Conservation (phyloP, 768 basidiomycete genomes). For the Lactarius deliciosus region DNA sequence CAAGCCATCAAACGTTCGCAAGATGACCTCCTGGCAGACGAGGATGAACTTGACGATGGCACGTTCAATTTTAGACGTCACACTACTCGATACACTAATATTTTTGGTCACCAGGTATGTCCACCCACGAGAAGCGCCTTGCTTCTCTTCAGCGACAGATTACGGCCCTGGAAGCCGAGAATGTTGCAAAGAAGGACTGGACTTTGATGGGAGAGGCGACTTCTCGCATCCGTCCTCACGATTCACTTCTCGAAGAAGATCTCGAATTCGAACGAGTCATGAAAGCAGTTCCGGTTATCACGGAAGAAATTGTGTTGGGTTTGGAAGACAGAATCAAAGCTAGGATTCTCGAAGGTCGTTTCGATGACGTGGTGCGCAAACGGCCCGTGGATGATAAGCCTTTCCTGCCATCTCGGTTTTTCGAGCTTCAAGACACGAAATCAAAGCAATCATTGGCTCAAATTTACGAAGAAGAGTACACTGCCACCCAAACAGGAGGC, state of each 20-base stretch:
- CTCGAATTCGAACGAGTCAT: slow-evolving; percentile 91
- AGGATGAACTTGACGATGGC: slow-evolving; percentile 46
- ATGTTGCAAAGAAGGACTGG: slow-evolving; percentile 90
- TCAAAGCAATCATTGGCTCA: slow-evolving; percentile 89
- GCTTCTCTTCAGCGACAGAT: slow-evolving; percentile 77
- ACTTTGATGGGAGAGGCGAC: slow-evolving; percentile 88
- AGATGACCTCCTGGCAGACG: slow-evolving; percentile 77
- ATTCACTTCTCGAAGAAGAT: slow-evolving; percentile 90
- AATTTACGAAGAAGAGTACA: slow-evolving; percentile 93
- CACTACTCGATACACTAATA: slow-evolving; percentile 4
- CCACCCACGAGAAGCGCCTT: slow-evolving; percentile 80
- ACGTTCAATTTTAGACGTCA: slow-evolving; percentile 3
- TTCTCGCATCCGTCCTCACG: slow-evolving; percentile 79
- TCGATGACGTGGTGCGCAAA: slow-evolving; percentile 90
- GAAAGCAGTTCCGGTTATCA: slow-evolving; percentile 85
- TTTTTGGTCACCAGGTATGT: slow-evolving; percentile 48
- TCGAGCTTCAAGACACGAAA: slow-evolving; percentile 88
- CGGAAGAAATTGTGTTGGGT: slow-evolving; percentile 77
- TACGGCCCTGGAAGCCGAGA: slow-evolving; percentile 75
- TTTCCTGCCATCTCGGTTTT: slow-evolving; percentile 85
- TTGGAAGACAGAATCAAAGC: slow-evolving; percentile 91
- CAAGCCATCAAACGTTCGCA: slow-evolving; percentile 69
- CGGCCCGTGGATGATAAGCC: slow-evolving; percentile 78
- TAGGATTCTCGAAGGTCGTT: slow-evolving; percentile 79
- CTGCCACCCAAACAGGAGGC: slow-evolving; percentile 60